Conservation (phyloP, 371 early-diverging fungal species). For the Lichtheimia ramosa region DNA sequence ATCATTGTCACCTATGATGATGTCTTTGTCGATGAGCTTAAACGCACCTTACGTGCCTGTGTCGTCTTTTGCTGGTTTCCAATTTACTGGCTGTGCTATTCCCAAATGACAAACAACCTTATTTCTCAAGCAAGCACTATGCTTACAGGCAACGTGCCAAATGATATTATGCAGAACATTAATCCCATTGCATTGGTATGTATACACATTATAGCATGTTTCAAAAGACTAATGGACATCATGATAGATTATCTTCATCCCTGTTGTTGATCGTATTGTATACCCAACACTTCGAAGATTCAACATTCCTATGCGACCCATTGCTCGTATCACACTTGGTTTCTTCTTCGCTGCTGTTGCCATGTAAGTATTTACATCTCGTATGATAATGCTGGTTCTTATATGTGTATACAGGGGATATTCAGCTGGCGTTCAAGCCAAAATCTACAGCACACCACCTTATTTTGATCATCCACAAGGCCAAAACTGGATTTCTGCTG, state of each 20-base stretch:
- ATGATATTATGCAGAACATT: slow-evolving; percentile 63
- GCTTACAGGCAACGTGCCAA: slow-evolving; percentile 62
- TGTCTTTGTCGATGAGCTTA: slow-evolving; percentile 72
- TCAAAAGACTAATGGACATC: too few species aligned
- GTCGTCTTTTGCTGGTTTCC: slow-evolving; percentile 76
- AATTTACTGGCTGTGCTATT: slow-evolving; percentile 79
- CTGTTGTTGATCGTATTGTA: slow-evolving; percentile 66
- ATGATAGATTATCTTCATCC: slow-evolving; percentile 61
- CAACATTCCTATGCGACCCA: slow-evolving; percentile 63
- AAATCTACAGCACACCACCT: slow-evolving; percentile 55
- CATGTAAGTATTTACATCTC: slow-evolving; percentile 33
- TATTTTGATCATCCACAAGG: slow-evolving; percentile 26
- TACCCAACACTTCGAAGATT: slow-evolving; percentile 66
- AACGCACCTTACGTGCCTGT: slow-evolving; percentile 65
- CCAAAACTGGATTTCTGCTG: slow-evolving; percentile 58
- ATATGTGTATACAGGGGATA: slow-evolving; percentile 28
- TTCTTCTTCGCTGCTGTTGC: slow-evolving; percentile 62
- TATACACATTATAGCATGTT: too few species aligned
- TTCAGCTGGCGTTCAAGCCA: slow-evolving; percentile 64
- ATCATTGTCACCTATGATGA: slow-evolving; percentile 63
- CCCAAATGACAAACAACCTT: slow-evolving; percentile 77
- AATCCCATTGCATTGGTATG: slow-evolving; percentile 51
- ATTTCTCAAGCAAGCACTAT: slow-evolving; percentile 71
- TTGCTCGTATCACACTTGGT: slow-evolving; percentile 70
- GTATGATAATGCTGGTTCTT: not conserved